phyloP scores from a whole-genome alignment of 306 rosid species.

The Cyamopsis tetragonoloba region DNA sequence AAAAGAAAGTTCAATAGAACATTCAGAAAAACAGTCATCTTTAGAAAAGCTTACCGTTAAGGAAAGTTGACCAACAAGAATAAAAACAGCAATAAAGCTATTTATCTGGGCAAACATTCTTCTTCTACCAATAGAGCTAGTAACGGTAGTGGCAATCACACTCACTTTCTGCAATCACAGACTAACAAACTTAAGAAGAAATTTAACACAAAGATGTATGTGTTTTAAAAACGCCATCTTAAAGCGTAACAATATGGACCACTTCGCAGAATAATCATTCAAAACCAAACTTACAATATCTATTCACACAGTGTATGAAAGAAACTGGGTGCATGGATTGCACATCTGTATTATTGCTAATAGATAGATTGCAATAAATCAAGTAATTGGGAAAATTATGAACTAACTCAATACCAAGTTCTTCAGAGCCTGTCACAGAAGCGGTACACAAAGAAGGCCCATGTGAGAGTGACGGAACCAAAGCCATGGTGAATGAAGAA shows the following conservation, averaged over 20 bases:
- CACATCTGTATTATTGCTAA: background rate
- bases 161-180: conserved; percentile 69
- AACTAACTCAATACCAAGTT: too few species aligned
- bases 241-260: conserved; percentile 5
- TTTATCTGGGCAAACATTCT: conserved; percentile 74
- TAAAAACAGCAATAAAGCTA: conserved; percentile 88
- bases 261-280: background rate
- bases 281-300: background rate
- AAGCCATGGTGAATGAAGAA: too few species aligned
- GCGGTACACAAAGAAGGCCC: too few species aligned
- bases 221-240: background rate
- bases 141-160: conserved; percentile 72
- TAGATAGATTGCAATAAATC: conserved; percentile 7
- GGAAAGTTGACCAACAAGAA: conserved; percentile 87
- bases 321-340: background rate
- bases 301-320: background rate
- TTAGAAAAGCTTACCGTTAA: conserved; percentile 61
- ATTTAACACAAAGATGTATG: background rate
- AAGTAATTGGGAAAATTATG: conserved; percentile 4
- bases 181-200: conserved; percentile 22
- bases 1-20: background rate
- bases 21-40: background rate
- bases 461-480: too few species aligned
- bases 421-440: too few species aligned
- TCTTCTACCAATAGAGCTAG: conserved; percentile 80